Conservation (phyloP, 352 stramenopile genomes). For the Globisporangium barbulae region DNA sequence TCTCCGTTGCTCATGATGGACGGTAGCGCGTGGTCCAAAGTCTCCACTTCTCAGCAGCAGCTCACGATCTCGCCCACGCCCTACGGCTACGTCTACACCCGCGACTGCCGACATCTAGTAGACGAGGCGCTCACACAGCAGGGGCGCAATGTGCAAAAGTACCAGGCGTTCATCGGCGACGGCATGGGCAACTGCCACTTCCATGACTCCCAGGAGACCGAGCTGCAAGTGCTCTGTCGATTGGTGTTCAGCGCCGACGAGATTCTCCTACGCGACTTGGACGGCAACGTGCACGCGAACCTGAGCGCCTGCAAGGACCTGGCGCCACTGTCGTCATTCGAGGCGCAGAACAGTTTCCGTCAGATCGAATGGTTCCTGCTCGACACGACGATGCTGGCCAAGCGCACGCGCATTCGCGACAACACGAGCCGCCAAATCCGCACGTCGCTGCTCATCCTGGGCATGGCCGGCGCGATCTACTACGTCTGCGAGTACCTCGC, state of each 20-base stretch:
- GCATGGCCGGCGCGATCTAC: constrained; percentile 29
- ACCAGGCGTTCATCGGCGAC: constrained; percentile 38
- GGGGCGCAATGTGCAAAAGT: constrained; percentile 44
- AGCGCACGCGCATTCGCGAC: constrained; percentile 33
- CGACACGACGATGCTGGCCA: constrained; percentile 21
- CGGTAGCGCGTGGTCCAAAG: constrained; percentile 30
- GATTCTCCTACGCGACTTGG: constrained; percentile 24
- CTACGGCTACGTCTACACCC: constrained; percentile 38
- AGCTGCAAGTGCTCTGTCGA: constrained; percentile 31
- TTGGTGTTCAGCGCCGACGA: constrained; percentile 30
- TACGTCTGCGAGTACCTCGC: constrained; percentile 35
- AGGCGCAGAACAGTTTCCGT: constrained; percentile 24
- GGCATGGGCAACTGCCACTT: constrained; percentile 32
- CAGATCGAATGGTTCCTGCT: constrained; percentile 37
- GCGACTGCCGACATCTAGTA: constrained; percentile 26
- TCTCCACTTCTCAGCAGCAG: background rate
- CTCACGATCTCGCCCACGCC: constrained; percentile 17
- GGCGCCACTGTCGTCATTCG: background rate
- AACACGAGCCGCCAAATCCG: constrained; percentile 39
- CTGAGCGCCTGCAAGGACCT: constrained; percentile 19
- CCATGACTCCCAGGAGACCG: constrained; percentile 37
- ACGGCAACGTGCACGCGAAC: constrained; percentile 20
- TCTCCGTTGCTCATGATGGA: constrained; percentile 31
- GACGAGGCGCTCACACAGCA: constrained; percentile 24
- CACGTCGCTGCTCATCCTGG: constrained; percentile 32